Percentiles rank a stretch among this genome's conserved stretches.
Conservation (phyloP, 176 grass and related monocot genomes). For the Rhynchospora breviuscula region DNA sequence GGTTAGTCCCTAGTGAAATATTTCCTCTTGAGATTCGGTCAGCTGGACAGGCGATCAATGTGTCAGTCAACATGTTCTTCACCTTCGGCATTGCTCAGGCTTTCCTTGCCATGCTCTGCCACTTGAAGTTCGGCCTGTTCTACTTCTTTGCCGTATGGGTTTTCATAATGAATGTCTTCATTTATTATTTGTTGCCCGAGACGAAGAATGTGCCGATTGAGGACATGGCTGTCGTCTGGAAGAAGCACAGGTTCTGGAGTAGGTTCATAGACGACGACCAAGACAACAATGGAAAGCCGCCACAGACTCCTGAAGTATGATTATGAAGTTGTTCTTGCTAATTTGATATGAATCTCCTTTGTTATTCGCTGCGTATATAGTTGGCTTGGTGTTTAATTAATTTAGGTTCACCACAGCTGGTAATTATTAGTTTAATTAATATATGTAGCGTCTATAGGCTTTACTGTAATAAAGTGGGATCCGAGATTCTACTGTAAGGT, state of each 20-base stretch:
- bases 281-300: slow-evolving; percentile 11
- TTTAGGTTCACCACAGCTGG: too few species aligned
- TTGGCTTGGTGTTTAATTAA: too few species aligned
- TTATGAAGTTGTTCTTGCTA: not conserved
- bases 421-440: too few species aligned
- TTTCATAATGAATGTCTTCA: slow-evolving; percentile 29
- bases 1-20: slow-evolving; percentile 37
- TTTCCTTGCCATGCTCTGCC: slow-evolving; percentile 37
- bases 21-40: slow-evolving; percentile 38
- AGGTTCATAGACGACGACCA: slow-evolving; percentile 16
- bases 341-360: too few species aligned
- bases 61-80: slow-evolving; percentile 40
- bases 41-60: slow-evolving; percentile 31
- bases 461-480: too few species aligned
- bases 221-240: slow-evolving; percentile 31
- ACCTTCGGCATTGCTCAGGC: slow-evolving; percentile 33
- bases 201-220: slow-evolving; percentile 34
- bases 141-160: slow-evolving; percentile 40
- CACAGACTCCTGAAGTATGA: not conserved
- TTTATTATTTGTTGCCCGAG: slow-evolving; percentile 13
- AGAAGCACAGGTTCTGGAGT: slow-evolving; percentile 29
- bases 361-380: too few species aligned
- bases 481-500: too few species aligned
- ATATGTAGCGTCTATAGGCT: too few species aligned
- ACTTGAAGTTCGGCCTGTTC: slow-evolving; percentile 36